Conservation (phyloP, 768 basidiomycete genomes). For the Suillus clintonianus region DNA sequence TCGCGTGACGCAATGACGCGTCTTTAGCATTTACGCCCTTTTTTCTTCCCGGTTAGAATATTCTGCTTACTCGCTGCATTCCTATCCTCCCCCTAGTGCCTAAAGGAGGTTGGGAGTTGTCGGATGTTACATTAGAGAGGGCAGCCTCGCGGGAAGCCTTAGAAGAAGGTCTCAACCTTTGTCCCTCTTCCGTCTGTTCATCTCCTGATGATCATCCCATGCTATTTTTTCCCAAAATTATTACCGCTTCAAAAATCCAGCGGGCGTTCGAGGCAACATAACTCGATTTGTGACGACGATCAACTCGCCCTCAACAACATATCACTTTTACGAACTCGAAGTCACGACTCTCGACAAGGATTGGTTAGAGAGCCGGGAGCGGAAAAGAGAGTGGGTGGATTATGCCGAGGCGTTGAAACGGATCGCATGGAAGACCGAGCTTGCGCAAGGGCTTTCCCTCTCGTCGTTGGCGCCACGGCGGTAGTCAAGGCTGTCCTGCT, state of each 20-base stretch:
- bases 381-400: constrained; percentile 86
- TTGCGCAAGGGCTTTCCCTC: constrained; percentile 71
- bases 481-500: constrained; percentile 26
- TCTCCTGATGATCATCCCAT: constrained; percentile 64
- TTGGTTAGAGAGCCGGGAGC: constrained; percentile 81
- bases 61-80: neutral
- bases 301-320: constrained; percentile 74
- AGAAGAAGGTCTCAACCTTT: constrained; percentile 95
- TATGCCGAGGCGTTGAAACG: constrained; percentile 76
- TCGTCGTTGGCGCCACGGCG: constrained; percentile 68
- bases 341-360: constrained; percentile 73
- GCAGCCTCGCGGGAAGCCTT: constrained; percentile 90
- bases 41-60: constrained; percentile 4
- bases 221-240: constrained; percentile 35
- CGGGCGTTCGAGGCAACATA: constrained; percentile 85
- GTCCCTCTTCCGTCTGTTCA: constrained; percentile 73
- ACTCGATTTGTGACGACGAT: constrained; percentile 85
- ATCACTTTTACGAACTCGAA: constrained; percentile 91
- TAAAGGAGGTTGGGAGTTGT: constrained; percentile 90
- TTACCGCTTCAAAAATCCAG: constrained; percentile 44
- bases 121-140: constrained; percentile 80
- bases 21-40: constrained; percentile 9
- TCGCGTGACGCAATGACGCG: neutral
- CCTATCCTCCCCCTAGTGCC: constrained; percentile 58
- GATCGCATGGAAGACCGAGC: constrained; percentile 83